Conservation (phyloP, 2,329 filamentous ascomycete species). For the Clonostachys rhizophaga region DNA sequence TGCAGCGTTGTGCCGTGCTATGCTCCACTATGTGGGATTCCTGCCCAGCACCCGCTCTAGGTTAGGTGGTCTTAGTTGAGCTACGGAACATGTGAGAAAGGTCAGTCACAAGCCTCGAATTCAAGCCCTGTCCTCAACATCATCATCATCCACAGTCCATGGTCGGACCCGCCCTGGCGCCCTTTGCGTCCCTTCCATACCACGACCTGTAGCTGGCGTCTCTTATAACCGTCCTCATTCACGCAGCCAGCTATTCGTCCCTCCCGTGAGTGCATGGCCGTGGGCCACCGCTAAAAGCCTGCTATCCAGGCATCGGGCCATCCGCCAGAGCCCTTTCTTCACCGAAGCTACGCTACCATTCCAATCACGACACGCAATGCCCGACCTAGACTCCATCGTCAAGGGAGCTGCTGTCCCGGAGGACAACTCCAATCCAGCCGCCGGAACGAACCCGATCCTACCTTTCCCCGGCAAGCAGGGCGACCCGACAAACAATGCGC, state of each 20-base stretch:
- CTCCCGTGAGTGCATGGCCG: not conserved
- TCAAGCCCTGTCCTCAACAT: not conserved
- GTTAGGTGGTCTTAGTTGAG: too few relatives aligned
- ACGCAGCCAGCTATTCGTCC: too few relatives aligned
- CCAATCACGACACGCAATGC: slow-evolving; percentile 42
- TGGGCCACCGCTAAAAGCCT: not conserved
- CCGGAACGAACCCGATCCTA: slow-evolving; percentile 34
- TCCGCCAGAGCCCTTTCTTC: not conserved
- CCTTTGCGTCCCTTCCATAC: too few relatives aligned
- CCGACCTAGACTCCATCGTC: slow-evolving; percentile 80
- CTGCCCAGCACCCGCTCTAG: too few relatives aligned
- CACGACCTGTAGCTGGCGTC: too few relatives aligned
- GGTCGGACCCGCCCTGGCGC: not conserved
- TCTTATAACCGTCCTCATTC: too few relatives aligned
- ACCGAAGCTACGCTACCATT: slow-evolving; percentile 7
- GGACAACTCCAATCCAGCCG: slow-evolving; percentile 32
- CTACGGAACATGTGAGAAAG: not conserved
- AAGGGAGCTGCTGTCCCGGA: slow-evolving; percentile 74
- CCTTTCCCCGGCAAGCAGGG: slow-evolving; percentile 35
- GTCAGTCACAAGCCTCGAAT: not conserved
- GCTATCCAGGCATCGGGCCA: not conserved
- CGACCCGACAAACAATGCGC: slow-evolving; percentile 75
- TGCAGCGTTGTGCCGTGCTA: too few relatives aligned
- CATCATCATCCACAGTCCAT: not conserved
- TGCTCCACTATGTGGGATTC: too few relatives aligned